Base-by-base conservation (phyloP, 2,329 filamentous ascomycete genomes). In the Biscogniauxia marginata region DNA sequence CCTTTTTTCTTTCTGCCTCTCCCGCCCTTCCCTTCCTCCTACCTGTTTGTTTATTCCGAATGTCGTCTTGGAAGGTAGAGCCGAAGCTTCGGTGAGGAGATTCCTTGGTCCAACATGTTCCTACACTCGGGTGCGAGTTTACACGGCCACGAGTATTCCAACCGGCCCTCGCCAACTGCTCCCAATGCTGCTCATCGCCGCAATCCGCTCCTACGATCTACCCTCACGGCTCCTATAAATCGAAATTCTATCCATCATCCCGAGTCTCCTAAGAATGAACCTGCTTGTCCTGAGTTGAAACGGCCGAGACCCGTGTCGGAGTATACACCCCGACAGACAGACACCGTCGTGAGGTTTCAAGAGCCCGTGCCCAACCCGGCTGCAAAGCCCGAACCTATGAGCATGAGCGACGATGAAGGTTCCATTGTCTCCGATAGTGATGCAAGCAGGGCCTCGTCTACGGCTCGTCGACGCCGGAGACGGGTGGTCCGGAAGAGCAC, bases 81-180 rank as follows among this genome's bases (percentile, higher is more conserved):
- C 45, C 50, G 58, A 44, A 54, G 46, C 39, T 51, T 62, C 50
- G 52, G 65, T 58, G 56, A 61, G n/a, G 44, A 49, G 46, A 34
- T 49, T 46, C 43, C 56, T 13, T 6, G 30, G 30, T 49, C 58
- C 66, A 71, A 58, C 61, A 85, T 86, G 83, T 83, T 85, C 66
- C 72, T 85, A 30, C 83, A 85, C 65, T 76, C 81, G 18, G 83
- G 81, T 47, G 83, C 83, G 50, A 80, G 82, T 70, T 74, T 85
- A 19, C 82, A 85, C 66, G 83, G 82, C 68, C 83, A 85, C 66
- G 82, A 85, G 67, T 85, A 81, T 64, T 83, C 81, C 24, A 70
- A 71, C 55, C 70, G 71, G 46, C 65, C 71, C 53, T 55, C 70
- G 21, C 63, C 71, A 66, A 67, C 43, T 61, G 70, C 53, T 71